phyloP scores from a whole-genome alignment of 2,329 filamentous ascomycete genomes.

The Cytospora chrysosperma region DNA sequence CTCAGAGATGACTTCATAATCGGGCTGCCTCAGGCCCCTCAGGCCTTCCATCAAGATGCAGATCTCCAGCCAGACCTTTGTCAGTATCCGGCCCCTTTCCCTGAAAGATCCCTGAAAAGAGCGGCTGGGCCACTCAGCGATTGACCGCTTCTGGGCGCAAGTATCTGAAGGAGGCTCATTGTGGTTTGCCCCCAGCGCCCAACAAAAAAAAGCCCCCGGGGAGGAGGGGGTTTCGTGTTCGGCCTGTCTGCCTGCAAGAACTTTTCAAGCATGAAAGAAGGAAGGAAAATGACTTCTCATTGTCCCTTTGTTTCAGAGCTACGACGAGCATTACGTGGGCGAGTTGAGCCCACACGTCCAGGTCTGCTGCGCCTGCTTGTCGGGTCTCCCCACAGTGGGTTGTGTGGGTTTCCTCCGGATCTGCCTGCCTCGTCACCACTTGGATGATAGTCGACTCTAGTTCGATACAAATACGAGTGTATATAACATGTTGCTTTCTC shows the following conservation, averaged over 20 bases:
- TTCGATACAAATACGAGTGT: slow-evolving; percentile 4
- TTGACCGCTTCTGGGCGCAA: background rate
- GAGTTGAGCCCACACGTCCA: background rate
- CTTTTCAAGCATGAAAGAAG: background rate
- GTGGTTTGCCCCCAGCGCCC: background rate
- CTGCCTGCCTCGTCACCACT: slow-evolving; percentile 7
- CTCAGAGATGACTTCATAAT: background rate
- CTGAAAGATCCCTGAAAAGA: background rate
- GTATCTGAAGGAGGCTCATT: background rate
- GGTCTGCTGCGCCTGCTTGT: slow-evolving; percentile 3
- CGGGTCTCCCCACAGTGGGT: slow-evolving; percentile 16
- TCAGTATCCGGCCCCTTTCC: background rate
- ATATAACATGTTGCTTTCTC: slow-evolving; percentile 15
- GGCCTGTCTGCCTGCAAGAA: background rate
- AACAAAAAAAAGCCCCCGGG: too few relatives aligned
- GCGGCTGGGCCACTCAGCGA: background rate
- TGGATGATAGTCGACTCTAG: background rate
- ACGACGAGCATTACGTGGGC: background rate
- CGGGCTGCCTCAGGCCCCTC: background rate
- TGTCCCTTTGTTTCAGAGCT: slow-evolving; percentile 17
- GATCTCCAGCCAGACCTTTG: background rate
- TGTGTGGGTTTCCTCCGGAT: slow-evolving; percentile 8
- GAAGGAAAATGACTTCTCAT: slow-evolving; percentile 1
- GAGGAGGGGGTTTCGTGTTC: background rate
- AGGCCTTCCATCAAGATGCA: background rate